Percentiles rank a stretch among this genome's conserved stretches.
Conservation (phyloP, 768 basidiomycete genomes). For the Coprinopsis marcescibilis region DNA sequence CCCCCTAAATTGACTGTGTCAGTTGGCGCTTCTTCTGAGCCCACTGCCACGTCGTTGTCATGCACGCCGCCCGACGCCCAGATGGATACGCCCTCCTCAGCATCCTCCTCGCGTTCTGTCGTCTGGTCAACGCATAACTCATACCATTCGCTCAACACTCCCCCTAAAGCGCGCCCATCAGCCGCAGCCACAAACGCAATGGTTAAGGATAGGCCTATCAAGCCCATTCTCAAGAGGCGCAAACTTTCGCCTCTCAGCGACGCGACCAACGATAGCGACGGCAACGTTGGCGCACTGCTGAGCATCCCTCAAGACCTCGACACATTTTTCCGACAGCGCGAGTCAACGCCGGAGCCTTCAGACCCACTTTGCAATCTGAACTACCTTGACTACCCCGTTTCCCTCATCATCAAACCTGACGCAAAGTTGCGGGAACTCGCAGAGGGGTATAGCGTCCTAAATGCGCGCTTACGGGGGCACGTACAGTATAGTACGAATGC, state of each 20-base stretch:
- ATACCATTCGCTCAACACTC: conserved; percentile 34
- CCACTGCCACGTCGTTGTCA: background rate
- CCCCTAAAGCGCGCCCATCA: conserved; percentile 17
- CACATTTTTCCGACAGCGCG: conserved; percentile 27
- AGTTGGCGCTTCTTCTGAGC: background rate
- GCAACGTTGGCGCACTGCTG: background rate
- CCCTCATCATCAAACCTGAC: conserved; percentile 46
- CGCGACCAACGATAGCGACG: background rate
- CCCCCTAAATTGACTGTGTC: conserved; percentile 3
- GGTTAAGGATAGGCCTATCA: conserved; percentile 22
- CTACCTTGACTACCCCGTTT: conserved; percentile 58
- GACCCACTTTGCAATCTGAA: conserved; percentile 57
- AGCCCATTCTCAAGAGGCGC: conserved; percentile 21
- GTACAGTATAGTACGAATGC: conserved; percentile 41
- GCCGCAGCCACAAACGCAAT: conserved; percentile 21
- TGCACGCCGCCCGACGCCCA: background rate
- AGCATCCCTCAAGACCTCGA: conserved; percentile 6
- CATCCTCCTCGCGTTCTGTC: conserved; percentile 28
- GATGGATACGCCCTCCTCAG: background rate
- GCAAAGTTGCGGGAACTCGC: conserved; percentile 53
- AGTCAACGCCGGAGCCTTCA: conserved; percentile 71
- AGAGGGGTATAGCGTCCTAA: conserved; percentile 68
- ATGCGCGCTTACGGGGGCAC: conserved; percentile 52
- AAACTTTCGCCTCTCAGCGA: conserved; percentile 7
- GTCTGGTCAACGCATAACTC: conserved; percentile 49